These are phyloP conservation scores for Melastoma candidum DNA, from an alignment of 441 rosid species.

Conservation along the genomic window DNA sequence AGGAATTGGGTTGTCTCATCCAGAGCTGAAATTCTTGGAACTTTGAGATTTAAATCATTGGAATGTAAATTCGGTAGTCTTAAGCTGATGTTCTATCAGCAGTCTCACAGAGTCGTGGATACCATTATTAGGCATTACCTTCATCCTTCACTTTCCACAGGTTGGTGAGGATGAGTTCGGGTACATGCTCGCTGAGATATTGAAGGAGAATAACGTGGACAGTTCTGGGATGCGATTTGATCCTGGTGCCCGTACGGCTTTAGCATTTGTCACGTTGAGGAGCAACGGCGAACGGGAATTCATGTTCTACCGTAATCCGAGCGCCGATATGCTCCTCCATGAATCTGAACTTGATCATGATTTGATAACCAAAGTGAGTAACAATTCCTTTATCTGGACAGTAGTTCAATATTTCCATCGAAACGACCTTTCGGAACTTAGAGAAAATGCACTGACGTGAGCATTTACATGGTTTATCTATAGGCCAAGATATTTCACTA, in stretches of 20 bases:
- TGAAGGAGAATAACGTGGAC: constrained; percentile 80
- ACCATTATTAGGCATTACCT: background rate
- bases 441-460: background rate
- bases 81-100: too few species aligned
- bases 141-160: constrained; percentile 22
- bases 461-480: constrained; percentile 9
- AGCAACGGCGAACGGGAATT: constrained; percentile 89
- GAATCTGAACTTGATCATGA: constrained; percentile 75
- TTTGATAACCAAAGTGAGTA: constrained; percentile 63
- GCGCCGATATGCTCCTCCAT: constrained; percentile 88
- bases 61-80: too few species aligned
- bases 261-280: constrained; percentile 83
- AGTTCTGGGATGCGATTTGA: constrained; percentile 75
- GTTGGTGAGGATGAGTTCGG: constrained; percentile 99
- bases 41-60: too few species aligned
- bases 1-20: too few species aligned
- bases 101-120: background rate
- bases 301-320: constrained; percentile 95
- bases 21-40: too few species aligned
- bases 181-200: constrained; percentile 76
- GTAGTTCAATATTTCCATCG: too few species aligned
- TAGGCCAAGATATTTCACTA: constrained; percentile 89
- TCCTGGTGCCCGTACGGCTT: constrained; percentile 84
- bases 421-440: too few species aligned
- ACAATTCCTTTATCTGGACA: too few species aligned